phyloP scores from a whole-genome alignment of 176 grass and related monocot genomes.

The Tillandsia leiboldiana region DNA sequence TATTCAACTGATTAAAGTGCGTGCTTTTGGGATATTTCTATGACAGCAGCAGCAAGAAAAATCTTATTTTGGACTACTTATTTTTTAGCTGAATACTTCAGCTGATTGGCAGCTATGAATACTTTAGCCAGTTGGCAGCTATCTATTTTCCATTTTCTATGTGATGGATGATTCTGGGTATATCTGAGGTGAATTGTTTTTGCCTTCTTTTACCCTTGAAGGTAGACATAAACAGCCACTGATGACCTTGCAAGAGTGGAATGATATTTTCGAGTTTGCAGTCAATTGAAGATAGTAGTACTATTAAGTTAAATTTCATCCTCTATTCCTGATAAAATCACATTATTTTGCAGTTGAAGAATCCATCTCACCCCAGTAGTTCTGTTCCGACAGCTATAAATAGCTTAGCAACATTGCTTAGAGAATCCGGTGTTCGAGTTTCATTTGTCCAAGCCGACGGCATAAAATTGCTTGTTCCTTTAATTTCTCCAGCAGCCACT shows the following conservation, averaged over 20 bases:
- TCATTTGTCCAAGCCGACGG: constrained; percentile 82
- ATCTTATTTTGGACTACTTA: too few relatives aligned
- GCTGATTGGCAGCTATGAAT: too few relatives aligned
- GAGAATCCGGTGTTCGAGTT: constrained; percentile 48
- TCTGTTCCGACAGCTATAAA: constrained; percentile 65
- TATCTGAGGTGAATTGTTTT: too few relatives aligned
- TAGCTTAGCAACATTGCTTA: constrained; percentile 53
- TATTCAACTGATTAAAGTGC: too few relatives aligned
- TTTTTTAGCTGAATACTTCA: too few relatives aligned
- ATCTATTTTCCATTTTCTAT: too few relatives aligned
- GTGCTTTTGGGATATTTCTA: too few relatives aligned
- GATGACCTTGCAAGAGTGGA: background rate
- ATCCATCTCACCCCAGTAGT: constrained; percentile 53
- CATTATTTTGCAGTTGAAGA: constrained; percentile 70
- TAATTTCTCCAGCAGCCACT: constrained; percentile 72
- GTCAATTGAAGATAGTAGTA: background rate
- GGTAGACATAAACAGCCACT: too few relatives aligned
- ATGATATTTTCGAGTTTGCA: background rate
- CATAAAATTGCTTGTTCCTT: constrained; percentile 75
- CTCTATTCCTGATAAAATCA: background rate
- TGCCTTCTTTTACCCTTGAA: too few relatives aligned
- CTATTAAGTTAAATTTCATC: background rate
- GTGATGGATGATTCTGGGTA: too few relatives aligned
- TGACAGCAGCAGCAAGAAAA: too few relatives aligned
- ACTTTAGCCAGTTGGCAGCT: too few relatives aligned